phyloP scores from a whole-genome alignment of 2,329 filamentous ascomycete genomes.

The Aspergillus sp. region DNA sequence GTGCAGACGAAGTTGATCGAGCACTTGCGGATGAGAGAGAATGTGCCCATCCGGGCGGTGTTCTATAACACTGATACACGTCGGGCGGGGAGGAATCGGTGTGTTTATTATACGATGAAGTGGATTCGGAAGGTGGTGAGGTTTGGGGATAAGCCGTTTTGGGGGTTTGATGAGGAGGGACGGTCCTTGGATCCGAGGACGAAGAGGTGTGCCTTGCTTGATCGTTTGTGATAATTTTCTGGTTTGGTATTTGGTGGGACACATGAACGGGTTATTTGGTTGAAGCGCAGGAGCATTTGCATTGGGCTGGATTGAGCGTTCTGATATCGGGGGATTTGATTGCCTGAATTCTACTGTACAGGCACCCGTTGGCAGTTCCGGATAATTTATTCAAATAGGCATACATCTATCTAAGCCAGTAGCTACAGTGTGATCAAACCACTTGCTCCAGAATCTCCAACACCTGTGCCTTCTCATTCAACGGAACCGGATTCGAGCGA shows the following conservation, averaged over 20 bases:
- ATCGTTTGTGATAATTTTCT: neutral
- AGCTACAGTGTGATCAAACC: constrained; percentile 11
- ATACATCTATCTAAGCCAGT: neutral
- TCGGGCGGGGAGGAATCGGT: neutral
- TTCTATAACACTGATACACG: neutral
- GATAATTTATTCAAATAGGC: too few species aligned
- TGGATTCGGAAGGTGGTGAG: neutral
- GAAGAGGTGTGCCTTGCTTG: neutral
- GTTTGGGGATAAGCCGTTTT: neutral
- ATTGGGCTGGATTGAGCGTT: too few species aligned
- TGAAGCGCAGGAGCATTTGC: too few species aligned
- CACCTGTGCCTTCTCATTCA: constrained; percentile 50
- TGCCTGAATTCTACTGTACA: too few species aligned
- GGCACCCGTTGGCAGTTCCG: too few species aligned
- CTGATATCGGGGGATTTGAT: too few species aligned
- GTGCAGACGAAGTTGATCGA: neutral
- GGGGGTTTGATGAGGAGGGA: neutral
- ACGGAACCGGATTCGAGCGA: constrained; percentile 51
- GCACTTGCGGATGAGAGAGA: neutral
- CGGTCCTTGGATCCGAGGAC: neutral
- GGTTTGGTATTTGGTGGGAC: too few species aligned
- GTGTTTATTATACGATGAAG: neutral
- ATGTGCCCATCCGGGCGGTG: neutral
- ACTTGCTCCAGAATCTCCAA: constrained; percentile 53
- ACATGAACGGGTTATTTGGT: too few species aligned